These are phyloP conservation scores for Naumovozyma dairenensis DNA, from an alignment of 805 yeast genomes.

Conservation along the genomic window DNA sequence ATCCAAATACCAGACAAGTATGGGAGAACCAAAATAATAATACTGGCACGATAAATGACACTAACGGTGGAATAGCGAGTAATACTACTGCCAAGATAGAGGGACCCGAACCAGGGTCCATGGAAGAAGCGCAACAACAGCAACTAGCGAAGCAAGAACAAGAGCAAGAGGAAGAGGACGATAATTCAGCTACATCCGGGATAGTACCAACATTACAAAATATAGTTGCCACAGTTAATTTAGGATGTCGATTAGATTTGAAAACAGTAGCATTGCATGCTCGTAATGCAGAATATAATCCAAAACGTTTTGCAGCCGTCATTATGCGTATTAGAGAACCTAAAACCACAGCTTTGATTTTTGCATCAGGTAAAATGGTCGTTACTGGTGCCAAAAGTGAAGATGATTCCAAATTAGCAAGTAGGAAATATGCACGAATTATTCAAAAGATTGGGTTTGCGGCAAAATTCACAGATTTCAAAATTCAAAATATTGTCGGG, in stretches of 20 bases:
- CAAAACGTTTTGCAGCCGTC: slow-evolving; percentile 98
- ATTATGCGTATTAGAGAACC: slow-evolving; percentile 99
- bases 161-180: slow-evolving; percentile 26
- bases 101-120: slow-evolving; percentile 2
- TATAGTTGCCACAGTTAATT: slow-evolving; percentile 94
- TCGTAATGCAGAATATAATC: slow-evolving; percentile 97
- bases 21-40: slow-evolving; percentile 28
- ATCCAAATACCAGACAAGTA: slow-evolving; percentile 30
- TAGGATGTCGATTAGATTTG: slow-evolving; percentile 90
- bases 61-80: slow-evolving; percentile 3
- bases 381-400: slow-evolving; percentile 99
- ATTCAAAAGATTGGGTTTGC: slow-evolving; percentile 96
- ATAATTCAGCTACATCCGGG: slow-evolving; percentile 78
- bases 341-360: slow-evolving; percentile 92
- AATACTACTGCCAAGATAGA: neutral
- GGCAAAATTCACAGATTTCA: slow-evolving; percentile 95
- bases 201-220: slow-evolving; percentile 90
- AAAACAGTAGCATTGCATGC: slow-evolving; percentile 97
- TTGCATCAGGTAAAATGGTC: slow-evolving; percentile 99
- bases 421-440: slow-evolving; percentile 95
- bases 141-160: slow-evolving; percentile 2
- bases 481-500: slow-evolving; percentile 96
- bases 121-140: neutral
- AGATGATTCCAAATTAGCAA: slow-evolving; percentile 96
- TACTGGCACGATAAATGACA: slow-evolving; percentile 2